These are phyloP conservation scores for Leucosporidium scottii DNA, from an alignment of 768 basidiomycete species.

Conservation along the genomic window DNA sequence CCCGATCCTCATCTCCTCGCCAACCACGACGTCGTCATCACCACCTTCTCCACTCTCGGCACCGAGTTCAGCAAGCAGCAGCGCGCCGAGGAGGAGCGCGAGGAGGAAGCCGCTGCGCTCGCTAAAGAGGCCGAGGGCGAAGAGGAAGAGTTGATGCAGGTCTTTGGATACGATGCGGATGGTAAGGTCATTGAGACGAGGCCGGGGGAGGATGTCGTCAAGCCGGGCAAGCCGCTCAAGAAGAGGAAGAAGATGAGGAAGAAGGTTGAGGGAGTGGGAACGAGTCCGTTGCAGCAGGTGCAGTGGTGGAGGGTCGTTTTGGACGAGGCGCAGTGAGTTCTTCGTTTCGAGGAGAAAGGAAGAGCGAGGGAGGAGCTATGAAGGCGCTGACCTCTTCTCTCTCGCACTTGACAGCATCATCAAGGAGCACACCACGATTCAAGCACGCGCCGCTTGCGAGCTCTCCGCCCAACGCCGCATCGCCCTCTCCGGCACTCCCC, in stretches of 20 bases:
- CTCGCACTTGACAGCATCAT: slow-evolving; percentile 61
- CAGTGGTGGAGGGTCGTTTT: slow-evolving; percentile 66
- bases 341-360: not conserved
- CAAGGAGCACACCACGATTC: slow-evolving; percentile 91
- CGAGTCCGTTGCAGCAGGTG: slow-evolving; percentile 80
- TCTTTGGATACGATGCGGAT: slow-evolving; percentile 62
- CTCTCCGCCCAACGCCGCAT: slow-evolving; percentile 85
- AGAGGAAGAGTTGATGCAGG: slow-evolving; percentile 42
- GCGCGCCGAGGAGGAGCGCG: slow-evolving; percentile 55
- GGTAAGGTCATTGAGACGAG: slow-evolving; percentile 51
- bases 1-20: slow-evolving; percentile 80
- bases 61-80: slow-evolving; percentile 89
- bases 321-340: slow-evolving; percentile 39
- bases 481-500: slow-evolving; percentile 94
- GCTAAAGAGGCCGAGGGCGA: slow-evolving; percentile 12
- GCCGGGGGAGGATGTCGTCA: slow-evolving; percentile 35
- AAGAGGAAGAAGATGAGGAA: slow-evolving; percentile 59
- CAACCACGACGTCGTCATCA: slow-evolving; percentile 94
- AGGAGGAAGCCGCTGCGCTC: slow-evolving; percentile 56
- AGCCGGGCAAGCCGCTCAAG: slow-evolving; percentile 45
- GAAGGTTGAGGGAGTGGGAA: slow-evolving; percentile 58
- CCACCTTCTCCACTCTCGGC: slow-evolving; percentile 90
- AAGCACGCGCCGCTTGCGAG: slow-evolving; percentile 89
- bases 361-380: not conserved
- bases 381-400: not conserved